Evolutionary conservation across 2,329 filamentous ascomycete species (phyloP).

Genomic region (Kalmusia sp.): DNA sequence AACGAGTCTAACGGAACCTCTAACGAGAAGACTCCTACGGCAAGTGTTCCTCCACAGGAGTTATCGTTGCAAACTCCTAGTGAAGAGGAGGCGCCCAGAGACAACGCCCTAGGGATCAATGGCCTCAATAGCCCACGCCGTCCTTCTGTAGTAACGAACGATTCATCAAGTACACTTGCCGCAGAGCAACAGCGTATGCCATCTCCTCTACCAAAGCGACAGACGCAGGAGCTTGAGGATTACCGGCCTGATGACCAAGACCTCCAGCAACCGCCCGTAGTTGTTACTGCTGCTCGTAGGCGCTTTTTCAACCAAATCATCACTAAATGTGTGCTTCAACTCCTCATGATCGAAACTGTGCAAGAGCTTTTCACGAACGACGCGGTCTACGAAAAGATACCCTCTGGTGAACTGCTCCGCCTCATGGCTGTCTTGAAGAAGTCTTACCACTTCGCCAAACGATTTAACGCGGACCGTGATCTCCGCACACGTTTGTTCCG

Average conservation of each 20-base stretch:
- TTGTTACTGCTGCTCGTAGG: conserved; percentile 89
- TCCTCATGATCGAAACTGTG: conserved; percentile 99
- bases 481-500: conserved; percentile 92
- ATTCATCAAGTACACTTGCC: conserved; percentile 26
- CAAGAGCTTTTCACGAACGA: conserved; percentile 99
- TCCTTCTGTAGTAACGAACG: conserved; percentile 39
- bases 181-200: conserved; percentile 37
- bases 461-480: conserved; percentile 98
- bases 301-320: conserved; percentile 99
- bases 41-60: conserved; percentile 39
- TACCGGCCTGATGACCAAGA: conserved; percentile 73
- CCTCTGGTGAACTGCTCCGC: conserved; percentile 84
- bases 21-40: conserved; percentile 50
- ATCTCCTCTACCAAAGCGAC: conserved; percentile 42
- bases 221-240: conserved; percentile 72
- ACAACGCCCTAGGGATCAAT: conserved; percentile 56
- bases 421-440: conserved; percentile 96
- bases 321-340: conserved; percentile 94
- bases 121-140: conserved; percentile 40
- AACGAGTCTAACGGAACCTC: conserved; percentile 54
- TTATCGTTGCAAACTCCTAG: conserved; percentile 41
- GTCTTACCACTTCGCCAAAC: conserved; percentile 93
- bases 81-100: conserved; percentile 31
- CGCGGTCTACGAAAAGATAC: conserved; percentile 90
- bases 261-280: conserved; percentile 85